Evolutionary conservation across 2,329 filamentous ascomycete genomes (phyloP), one percentile per base, ranked within the genome.

Genomic region (Acrodontium crateriforme): DNA sequence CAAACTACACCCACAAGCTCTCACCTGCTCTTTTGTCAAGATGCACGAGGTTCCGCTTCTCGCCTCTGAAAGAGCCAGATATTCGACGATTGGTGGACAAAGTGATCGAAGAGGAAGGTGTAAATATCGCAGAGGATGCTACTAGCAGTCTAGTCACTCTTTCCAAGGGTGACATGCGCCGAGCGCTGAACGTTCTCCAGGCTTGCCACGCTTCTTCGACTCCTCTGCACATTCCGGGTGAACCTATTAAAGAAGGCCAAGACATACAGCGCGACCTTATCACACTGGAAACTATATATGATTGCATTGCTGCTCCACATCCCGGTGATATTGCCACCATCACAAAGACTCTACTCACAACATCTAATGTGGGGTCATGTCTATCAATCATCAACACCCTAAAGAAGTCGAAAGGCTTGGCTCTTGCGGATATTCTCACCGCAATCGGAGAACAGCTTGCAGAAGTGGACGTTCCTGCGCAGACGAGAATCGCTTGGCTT

Each of bases 1-100:
- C 89, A 44, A 98, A 98, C 59, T 98, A 98, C 57, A 89, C 89
- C 16, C 89, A 98, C 62, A 98, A 98, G 57, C 73, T 98, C 20
- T 91, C 83, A 9, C 87, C 89, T 0, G 89, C 89, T 0, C 65
- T 98, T 23, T 64, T 98, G 29, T 95, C 87, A 26, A 68, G 89
- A 45, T 98, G 89, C 58, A 98, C 89, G 7, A 67, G 89, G 19
- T 98, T 98, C 55, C 69, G 89, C 17, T 98, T 98, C 58, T 92
- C 82, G 41, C 89, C 89, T 8, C 62, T 98, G 30, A 92, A 92
- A 53, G 81, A 93, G 46, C 63, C 55, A 5, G 89, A 95, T 51
- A 94, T 98, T 35, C 66, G 82, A 27, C 66, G 70, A 2, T 56
- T 95, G 29, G 84, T 98, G 6, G 83, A 94, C 51, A 78, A 79